Conservation (phyloP, 306 rosid species). For the Carpinus viminea region DNA sequence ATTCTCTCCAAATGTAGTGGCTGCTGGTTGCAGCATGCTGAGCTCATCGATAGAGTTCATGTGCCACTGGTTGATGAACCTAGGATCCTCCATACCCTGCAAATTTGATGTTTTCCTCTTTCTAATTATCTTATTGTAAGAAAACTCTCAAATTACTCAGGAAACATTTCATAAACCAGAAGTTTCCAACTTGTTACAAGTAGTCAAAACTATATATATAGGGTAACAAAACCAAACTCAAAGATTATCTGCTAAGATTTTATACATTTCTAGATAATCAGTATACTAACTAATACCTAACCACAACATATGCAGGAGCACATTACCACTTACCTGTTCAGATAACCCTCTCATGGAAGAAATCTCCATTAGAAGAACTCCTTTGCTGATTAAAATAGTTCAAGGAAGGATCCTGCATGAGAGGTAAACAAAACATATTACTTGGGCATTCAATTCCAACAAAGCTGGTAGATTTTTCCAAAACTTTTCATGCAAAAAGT, state of each 20-base stretch:
- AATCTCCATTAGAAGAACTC: slow-evolving; percentile 53
- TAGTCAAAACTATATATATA: background rate
- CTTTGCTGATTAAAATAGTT: slow-evolving; percentile 24
- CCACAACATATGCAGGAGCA: background rate
- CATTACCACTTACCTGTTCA: slow-evolving; percentile 56
- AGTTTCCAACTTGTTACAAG: background rate
- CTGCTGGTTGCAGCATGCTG: slow-evolving; percentile 42
- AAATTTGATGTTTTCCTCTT: slow-evolving; percentile 3
- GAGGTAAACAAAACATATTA: slow-evolving; percentile 23
- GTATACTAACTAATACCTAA: too few relatives aligned
- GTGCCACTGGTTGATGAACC: slow-evolving; percentile 61
- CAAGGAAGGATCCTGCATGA: slow-evolving; percentile 29
- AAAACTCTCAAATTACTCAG: slow-evolving; percentile 10
- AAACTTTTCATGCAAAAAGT: slow-evolving; percentile 1
- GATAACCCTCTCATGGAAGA: slow-evolving; percentile 51
- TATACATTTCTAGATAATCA: background rate
- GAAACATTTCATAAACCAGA: background rate
- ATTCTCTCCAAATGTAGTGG: slow-evolving; percentile 57
- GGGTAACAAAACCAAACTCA: background rate
- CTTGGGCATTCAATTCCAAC: slow-evolving; percentile 10
- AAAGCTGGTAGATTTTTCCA: background rate
- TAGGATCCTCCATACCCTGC: slow-evolving; percentile 73
- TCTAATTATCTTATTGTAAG: background rate
- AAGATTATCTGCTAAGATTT: background rate
- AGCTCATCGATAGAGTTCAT: slow-evolving; percentile 54